Evolutionary conservation across 78 protist species (phyloP).

Genomic region (Reticulomyxa filosa): DNA sequence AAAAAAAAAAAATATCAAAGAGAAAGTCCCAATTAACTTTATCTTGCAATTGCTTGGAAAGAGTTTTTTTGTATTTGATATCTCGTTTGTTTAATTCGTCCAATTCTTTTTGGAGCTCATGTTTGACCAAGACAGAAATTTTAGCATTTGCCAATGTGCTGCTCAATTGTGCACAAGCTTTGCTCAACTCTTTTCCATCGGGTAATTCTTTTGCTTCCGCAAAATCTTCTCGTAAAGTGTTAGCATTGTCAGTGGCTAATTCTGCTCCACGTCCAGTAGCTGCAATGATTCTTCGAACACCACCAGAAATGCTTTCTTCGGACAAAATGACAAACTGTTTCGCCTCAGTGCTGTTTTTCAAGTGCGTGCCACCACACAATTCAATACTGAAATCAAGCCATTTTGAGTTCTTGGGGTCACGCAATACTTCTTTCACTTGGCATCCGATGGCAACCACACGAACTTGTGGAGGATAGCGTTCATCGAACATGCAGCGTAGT

Average conservation of each 20-base stretch:
- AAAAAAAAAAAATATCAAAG: no score
- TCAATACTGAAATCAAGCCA: slow-evolving; percentile 19
- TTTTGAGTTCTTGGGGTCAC: background rate
- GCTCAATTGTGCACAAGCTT: no score
- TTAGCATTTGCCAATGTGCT: no score
- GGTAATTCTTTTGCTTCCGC: background rate
- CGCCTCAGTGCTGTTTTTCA: slow-evolving; percentile 36
- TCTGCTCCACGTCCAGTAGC: background rate
- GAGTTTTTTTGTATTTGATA: no score
- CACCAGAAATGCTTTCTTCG: slow-evolving; percentile 64
- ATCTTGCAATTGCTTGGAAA: no score
- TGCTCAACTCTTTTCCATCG: no score
- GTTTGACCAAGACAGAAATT: no score
- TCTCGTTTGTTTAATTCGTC: no score
- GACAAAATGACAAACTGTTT: slow-evolving; percentile 33
- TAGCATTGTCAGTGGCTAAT: background rate
- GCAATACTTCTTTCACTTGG: slow-evolving; percentile 20
- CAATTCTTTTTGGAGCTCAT: no score
- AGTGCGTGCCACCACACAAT: slow-evolving; percentile 81
- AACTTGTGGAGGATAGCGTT: slow-evolving; percentile 78
- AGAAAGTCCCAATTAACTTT: no score
- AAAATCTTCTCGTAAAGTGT: background rate
- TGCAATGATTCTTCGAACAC: slow-evolving; percentile 65
- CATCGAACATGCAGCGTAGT: slow-evolving; percentile 76
- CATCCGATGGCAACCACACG: slow-evolving; percentile 65